phyloP scores from a whole-genome alignment of 2,329 filamentous ascomycete genomes.

The Hysterium pulicare region DNA sequence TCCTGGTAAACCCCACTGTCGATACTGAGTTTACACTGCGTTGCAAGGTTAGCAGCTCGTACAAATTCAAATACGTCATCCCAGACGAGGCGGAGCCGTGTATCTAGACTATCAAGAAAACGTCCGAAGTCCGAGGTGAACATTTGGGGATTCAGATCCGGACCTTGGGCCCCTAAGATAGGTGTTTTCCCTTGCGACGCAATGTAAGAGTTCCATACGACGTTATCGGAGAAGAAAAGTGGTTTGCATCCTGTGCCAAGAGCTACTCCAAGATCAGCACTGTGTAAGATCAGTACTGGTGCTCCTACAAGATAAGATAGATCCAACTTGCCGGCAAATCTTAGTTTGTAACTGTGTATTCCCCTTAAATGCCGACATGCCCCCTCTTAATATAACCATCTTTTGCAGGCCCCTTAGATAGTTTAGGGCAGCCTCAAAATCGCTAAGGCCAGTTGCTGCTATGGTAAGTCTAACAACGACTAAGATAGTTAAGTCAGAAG shows the following conservation, averaged over 20 bases:
- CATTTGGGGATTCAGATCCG: not conserved
- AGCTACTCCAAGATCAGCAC: slow-evolving; percentile 1
- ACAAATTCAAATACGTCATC: slow-evolving; percentile 1
- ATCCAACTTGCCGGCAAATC: slow-evolving; percentile 24
- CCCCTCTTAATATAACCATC: slow-evolving; percentile 40
- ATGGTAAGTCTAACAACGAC: slow-evolving; percentile 11
- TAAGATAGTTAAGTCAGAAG: not conserved
- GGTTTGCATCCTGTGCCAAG: not conserved
- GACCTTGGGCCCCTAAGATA: not conserved
- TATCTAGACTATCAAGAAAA: slow-evolving; percentile 3
- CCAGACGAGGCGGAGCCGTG: not conserved
- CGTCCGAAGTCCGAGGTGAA: not conserved
- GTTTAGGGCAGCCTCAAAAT: slow-evolving; percentile 26
- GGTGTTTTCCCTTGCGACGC: not conserved
- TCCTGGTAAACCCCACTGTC: slow-evolving; percentile 18
- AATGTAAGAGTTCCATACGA: slow-evolving; percentile 3
- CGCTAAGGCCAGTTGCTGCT: slow-evolving; percentile 31
- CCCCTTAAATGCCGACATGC: slow-evolving; percentile 25
- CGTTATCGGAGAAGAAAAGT: slow-evolving; percentile 1
- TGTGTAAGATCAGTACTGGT: not conserved
- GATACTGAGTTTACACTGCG: slow-evolving; percentile 16
- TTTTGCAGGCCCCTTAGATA: slow-evolving; percentile 39
- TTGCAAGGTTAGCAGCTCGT: slow-evolving; percentile 17
- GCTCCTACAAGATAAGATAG: not conserved
- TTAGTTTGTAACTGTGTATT: slow-evolving; percentile 38